phyloP scores from a whole-genome alignment of 768 basidiomycete species.

The Pluteus cervinus region DNA sequence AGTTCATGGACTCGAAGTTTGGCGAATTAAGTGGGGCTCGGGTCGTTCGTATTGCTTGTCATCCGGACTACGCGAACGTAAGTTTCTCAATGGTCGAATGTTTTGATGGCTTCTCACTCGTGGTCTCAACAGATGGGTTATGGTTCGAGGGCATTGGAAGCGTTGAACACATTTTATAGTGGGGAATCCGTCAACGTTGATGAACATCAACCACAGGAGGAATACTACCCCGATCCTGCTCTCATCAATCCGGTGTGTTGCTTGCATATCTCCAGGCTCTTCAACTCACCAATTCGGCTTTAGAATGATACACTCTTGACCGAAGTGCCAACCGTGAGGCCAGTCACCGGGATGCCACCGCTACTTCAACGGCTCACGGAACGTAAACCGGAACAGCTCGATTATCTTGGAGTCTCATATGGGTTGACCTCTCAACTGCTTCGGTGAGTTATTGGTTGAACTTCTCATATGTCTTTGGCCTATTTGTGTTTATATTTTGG shows the following conservation, averaged over 20 bases:
- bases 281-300: neutral
- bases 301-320: constrained; percentile 33
- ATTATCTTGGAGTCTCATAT: constrained; percentile 96
- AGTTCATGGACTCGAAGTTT: constrained; percentile 96
- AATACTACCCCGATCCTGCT: constrained; percentile 54
- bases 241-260: constrained; percentile 37
- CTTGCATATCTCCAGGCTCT: neutral
- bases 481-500: constrained; percentile 4
- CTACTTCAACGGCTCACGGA: constrained; percentile 87
- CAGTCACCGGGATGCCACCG: constrained; percentile 81
- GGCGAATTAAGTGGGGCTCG: constrained; percentile 87
- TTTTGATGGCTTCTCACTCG: neutral
- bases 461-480: constrained; percentile 1
- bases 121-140: constrained; percentile 80
- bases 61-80: constrained; percentile 91
- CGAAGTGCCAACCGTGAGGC: constrained; percentile 70
- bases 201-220: constrained; percentile 50
- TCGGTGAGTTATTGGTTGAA: constrained; percentile 34
- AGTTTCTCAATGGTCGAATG: constrained; percentile 19
- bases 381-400: constrained; percentile 81
- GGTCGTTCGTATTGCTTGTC: constrained; percentile 89
- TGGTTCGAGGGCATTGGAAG: constrained; percentile 82
- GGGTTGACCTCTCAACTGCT: constrained; percentile 85
- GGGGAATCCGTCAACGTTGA: constrained; percentile 89
- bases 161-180: constrained; percentile 85